Evolutionary conservation across 2,329 filamentous ascomycete species (phyloP).

Genomic region (Fusarium hostae): DNA sequence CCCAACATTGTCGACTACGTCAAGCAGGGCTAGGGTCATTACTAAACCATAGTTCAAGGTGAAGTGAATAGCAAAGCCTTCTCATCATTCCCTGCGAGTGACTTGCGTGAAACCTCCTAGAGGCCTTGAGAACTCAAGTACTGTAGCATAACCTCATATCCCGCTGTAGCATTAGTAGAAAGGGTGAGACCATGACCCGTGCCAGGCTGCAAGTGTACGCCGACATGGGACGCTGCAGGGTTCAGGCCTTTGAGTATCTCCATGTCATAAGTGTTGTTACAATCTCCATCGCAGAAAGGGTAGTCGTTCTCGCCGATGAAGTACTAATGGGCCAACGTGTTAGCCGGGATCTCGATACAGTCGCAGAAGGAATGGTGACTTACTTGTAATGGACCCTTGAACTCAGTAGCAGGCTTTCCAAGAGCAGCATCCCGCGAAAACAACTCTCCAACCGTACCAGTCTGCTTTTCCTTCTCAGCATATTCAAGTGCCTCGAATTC

Average conservation of each 20-base stretch:
- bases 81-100: rapidly evolving
- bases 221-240: neutral
- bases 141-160: neutral
- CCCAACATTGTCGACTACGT: neutral
- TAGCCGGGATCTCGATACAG: neutral
- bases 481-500: neutral
- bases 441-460: neutral
- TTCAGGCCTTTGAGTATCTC: neutral
- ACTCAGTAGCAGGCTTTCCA: neutral
- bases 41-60: rapidly evolving
- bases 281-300: neutral
- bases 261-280: neutral
- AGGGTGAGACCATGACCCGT: neutral
- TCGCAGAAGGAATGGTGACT: too few relatives aligned
- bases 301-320: neutral
- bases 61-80: rapidly evolving
- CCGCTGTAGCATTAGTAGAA: neutral
- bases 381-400: neutral
- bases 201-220: neutral
- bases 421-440: neutral
- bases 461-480: neutral
- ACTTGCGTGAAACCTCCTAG: rapidly evolving
- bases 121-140: neutral
- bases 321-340: neutral
- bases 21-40: neutral